phyloP scores from a whole-genome alignment of 148 eudicot species.

The Silene conica region DNA sequence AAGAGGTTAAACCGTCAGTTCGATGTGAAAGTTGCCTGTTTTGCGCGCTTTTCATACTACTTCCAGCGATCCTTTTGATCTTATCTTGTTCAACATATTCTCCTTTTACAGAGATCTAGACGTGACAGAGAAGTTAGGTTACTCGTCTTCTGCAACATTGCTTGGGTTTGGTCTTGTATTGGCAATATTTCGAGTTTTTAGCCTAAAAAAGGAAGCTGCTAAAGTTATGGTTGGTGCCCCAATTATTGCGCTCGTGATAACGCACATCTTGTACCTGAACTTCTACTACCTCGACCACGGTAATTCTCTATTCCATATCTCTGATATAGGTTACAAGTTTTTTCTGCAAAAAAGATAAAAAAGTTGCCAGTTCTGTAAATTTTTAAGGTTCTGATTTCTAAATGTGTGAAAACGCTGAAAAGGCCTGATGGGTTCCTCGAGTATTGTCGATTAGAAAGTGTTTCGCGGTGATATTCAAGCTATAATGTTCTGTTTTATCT shows the following conservation, averaged over 20 bases:
- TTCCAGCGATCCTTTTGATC: background rate
- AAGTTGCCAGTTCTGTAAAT: background rate
- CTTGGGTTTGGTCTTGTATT: slow-evolving; percentile 74
- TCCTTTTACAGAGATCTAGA: slow-evolving; percentile 60
- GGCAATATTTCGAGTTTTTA: slow-evolving; percentile 59
- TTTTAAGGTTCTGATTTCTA: too few species aligned
- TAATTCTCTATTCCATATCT: slow-evolving; percentile 26
- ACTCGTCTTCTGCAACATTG: slow-evolving; percentile 70
- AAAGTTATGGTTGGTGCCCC: slow-evolving; percentile 87
- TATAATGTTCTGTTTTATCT: too few species aligned
- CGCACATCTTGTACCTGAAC: slow-evolving; percentile 73
- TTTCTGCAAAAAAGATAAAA: background rate
- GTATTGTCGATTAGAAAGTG: too few species aligned
- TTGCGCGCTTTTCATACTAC: background rate
- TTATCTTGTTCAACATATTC: background rate
- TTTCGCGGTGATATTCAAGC: too few species aligned
- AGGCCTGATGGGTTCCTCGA: too few species aligned
- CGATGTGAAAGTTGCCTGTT: too few species aligned
- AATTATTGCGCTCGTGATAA: slow-evolving; percentile 60
- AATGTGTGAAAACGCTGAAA: too few species aligned
- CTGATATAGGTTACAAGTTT: background rate
- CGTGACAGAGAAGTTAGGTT: slow-evolving; percentile 63
- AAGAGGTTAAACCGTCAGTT: too few species aligned
- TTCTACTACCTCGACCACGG: slow-evolving; percentile 69
- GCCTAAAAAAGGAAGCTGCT: slow-evolving; percentile 56